These are phyloP conservation scores for Curvularia sp. DNA, from an alignment of 2,329 filamentous ascomycete species.

Conservation along the genomic window DNA sequence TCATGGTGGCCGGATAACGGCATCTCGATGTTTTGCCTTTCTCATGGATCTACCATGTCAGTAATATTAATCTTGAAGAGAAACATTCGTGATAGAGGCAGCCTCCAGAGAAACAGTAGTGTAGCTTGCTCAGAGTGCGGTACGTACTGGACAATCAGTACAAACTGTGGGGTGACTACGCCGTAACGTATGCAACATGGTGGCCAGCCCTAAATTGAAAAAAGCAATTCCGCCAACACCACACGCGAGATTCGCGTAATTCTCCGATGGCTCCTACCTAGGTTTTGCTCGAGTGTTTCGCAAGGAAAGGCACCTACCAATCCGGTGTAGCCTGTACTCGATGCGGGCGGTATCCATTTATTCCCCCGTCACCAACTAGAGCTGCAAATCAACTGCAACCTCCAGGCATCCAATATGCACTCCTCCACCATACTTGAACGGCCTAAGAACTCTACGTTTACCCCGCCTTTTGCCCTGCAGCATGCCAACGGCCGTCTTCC, in stretches of 20 bases:
- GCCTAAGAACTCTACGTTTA: neutral
- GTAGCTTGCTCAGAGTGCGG: neutral
- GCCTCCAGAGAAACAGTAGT: neutral
- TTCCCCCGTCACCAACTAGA: neutral
- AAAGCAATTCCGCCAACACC: neutral
- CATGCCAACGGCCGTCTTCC: neutral
- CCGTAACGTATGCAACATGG: neutral
- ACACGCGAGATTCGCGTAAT: neutral
- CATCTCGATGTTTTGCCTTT: neutral
- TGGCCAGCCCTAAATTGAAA: neutral
- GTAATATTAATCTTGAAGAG: neutral
- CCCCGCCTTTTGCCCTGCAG: slow-evolving; percentile 3
- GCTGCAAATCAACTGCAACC: neutral
- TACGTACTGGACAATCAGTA: neutral
- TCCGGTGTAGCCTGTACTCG: neutral
- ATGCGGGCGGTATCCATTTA: neutral
- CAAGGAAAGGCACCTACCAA: neutral
- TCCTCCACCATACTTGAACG: neutral
- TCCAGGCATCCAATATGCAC: neutral
- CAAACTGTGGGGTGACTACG: neutral
- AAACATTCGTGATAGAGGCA: neutral
- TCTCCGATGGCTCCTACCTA: neutral
- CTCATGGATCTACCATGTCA: neutral
- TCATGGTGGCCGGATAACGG: neutral
- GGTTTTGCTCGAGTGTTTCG: neutral